Base-by-base conservation (phyloP, 2,329 filamentous ascomycete species). In the Colletotrichum tanaceti region DNA sequence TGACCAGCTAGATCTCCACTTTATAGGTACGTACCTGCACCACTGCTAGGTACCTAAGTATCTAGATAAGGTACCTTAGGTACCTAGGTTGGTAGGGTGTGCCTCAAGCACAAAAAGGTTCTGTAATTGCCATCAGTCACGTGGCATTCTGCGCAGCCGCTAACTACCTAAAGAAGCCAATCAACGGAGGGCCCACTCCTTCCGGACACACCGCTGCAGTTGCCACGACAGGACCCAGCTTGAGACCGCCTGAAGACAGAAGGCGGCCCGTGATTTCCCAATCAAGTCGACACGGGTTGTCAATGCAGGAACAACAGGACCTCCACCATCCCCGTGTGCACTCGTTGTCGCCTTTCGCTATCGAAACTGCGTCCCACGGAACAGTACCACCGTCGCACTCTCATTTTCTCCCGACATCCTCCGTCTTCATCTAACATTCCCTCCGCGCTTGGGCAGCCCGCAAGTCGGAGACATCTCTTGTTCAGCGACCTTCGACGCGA, bases 231-330 rank as follows among this genome's bases (percentile, higher is more conserved):
- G 65, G 43, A 38, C 38, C 41, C 54, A 58, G 39, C 24, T 28
- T 58, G 38, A 44, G 53, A 18, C 65, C 32, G 50, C 43, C 57
- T 24, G 58, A 35, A 59, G 39, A 54, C 43, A 49, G 62, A 39
- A 54, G 32, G 38, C 57, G 65, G 65, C 58, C 64, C 58, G 67
- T 70, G 67, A 58, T 66, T 67, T 58, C 67, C 58, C 63, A 63
- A 68, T 49, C 44, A 63, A 57, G 67, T 50, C 44, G 63, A 47
- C 58, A 68, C 50, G 52, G 67, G 39, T 54, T 70, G 58, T 68
- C 64, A 68, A 70, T 70, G 67, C 67, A 70, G 67, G 64, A 63
- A 70, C 66, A 61, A 44, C 52, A 38, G 32, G 55, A 35, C 20
- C 49, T 61, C 62, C 66, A 57, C 63, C 57, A 66, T 46, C 50